A percentile compares a stretch with the other conserved stretches of the same genome.
phyloP scores from a whole-genome alignment of 1,284 basidiomycete genomes.

The Puccinia horiana region DNA sequence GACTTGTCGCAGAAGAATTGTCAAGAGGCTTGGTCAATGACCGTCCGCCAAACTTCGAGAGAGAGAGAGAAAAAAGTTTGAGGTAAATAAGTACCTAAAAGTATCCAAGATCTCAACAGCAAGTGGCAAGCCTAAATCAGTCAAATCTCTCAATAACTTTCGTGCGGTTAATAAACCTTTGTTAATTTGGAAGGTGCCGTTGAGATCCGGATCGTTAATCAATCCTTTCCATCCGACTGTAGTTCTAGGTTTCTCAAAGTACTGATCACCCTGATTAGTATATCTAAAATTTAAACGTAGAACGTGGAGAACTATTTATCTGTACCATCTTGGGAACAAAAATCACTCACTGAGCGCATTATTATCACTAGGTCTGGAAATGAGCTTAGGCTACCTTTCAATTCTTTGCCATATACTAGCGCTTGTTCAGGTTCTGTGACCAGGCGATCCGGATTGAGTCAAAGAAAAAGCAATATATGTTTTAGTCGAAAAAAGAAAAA shows the following conservation, averaged over 20 bases:
- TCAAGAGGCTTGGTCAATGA: conserved; percentile 26
- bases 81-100: conserved; percentile 56
- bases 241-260: conserved; percentile 69
- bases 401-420: conserved; percentile 78
- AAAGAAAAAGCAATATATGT: no score
- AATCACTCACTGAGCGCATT: conserved; percentile 90
- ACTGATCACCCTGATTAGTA: not conserved
- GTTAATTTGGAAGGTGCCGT: conserved; percentile 95
- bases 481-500: no score
- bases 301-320: no score
- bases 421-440: conserved; percentile 61
- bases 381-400: conserved; percentile 68
- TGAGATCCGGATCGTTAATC: conserved; percentile 75
- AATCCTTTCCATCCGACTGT: conserved; percentile 74
- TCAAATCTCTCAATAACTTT: conserved; percentile 83
- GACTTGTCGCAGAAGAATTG: conserved; percentile 50
- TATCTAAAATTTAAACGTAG: no score
- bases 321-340: no score
- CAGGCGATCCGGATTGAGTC: no score
- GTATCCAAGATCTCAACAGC: conserved; percentile 88
- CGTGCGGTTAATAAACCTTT: conserved; percentile 85
- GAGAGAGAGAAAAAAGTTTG: conserved; percentile 56
- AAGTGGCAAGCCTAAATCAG: conserved; percentile 82
- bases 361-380: conserved; percentile 79
- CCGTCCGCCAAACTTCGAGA: conserved; percentile 64